A percentile compares a stretch with the other conserved stretches of the same genome.
phyloP scores from a whole-genome alignment of 768 basidiomycete genomes.

The Phanerochaete sordida region DNA sequence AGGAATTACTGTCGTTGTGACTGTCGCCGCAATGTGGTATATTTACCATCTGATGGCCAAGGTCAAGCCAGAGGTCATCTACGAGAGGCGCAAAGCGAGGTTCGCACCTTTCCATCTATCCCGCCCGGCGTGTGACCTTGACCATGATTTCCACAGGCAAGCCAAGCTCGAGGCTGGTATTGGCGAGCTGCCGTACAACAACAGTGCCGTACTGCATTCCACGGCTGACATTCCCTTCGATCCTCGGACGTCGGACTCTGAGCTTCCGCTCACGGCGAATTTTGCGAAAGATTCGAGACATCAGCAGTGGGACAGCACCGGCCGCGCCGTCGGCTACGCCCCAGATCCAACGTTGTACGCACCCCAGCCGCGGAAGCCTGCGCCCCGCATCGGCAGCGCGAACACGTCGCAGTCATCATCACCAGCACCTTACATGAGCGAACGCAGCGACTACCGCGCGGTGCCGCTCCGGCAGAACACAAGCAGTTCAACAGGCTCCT shows the following conservation, averaged over 20 bases:
- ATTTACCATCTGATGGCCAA: conserved; percentile 69
- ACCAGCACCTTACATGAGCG: conserved; percentile 5
- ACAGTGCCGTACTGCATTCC: conserved; percentile 25
- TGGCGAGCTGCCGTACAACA: conserved; percentile 14
- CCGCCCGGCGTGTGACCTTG: not conserved
- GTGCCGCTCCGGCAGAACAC: conserved; percentile 10
- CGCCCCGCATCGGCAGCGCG: not conserved
- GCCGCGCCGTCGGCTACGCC: conserved; percentile 46
- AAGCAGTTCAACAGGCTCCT: conserved; percentile 6
- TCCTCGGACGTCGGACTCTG: conserved; percentile 33
- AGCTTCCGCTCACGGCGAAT: conserved; percentile 39
- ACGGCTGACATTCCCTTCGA: conserved; percentile 33
- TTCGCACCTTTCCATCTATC: conserved; percentile 19
- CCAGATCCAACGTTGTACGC: conserved; percentile 44
- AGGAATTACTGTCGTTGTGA: conserved; percentile 65
- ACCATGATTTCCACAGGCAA: conserved; percentile 45
- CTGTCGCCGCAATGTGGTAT: conserved; percentile 79
- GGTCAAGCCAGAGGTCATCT: conserved; percentile 64
- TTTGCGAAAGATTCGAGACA: conserved; percentile 19
- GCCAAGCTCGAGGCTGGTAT: conserved; percentile 35
- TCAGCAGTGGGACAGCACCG: conserved; percentile 51
- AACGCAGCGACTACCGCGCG: not conserved
- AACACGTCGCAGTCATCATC: not conserved
- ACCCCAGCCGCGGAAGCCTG: conserved; percentile 40
- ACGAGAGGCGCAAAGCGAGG: conserved; percentile 69